These are phyloP conservation scores for Kwoniella dejecticola DNA, from an alignment of 768 basidiomycete species.

Conservation along the genomic window DNA sequence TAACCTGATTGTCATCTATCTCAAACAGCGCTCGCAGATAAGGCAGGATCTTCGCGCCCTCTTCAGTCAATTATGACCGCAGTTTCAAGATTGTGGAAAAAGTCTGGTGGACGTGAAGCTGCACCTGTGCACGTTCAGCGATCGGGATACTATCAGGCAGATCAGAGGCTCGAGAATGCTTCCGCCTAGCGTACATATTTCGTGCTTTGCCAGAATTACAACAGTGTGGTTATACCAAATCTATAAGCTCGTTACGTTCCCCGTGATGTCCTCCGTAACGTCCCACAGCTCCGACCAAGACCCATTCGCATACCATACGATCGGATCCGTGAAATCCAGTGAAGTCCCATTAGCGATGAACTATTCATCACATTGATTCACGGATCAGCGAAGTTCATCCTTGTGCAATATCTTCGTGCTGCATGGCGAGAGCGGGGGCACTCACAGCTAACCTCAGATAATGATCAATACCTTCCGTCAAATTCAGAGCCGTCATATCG, in stretches of 20 bases:
- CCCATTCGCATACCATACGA: slow-evolving; percentile 25
- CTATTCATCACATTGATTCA: slow-evolving; percentile 9
- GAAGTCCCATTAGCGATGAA: slow-evolving; percentile 37
- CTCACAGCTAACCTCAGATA: slow-evolving; percentile 46
- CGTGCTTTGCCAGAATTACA: too few relatives aligned
- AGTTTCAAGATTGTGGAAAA: too few relatives aligned
- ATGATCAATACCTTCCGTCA: slow-evolving; percentile 26
- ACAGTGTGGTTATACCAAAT: too few relatives aligned
- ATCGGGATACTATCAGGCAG: too few relatives aligned
- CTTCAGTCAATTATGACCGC: too few relatives aligned
- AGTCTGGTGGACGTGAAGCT: too few relatives aligned
- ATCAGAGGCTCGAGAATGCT: too few relatives aligned
- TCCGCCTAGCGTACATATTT: too few relatives aligned
- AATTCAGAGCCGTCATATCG: slow-evolving; percentile 9
- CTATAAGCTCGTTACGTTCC: background rate
- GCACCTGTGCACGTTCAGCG: too few relatives aligned
- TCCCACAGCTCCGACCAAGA: slow-evolving; percentile 9
- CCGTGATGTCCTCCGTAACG: background rate
- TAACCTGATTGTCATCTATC: too few relatives aligned
- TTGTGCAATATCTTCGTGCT: background rate
- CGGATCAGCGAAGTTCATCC: background rate
- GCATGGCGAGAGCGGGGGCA: background rate
- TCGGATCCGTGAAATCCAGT: slow-evolving; percentile 39
- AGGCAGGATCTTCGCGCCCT: too few relatives aligned
- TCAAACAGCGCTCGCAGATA: too few relatives aligned